These are phyloP conservation scores for Microcyclosporella mali DNA, from an alignment of 2,329 filamentous ascomycete genomes.

Conservation along the genomic window DNA sequence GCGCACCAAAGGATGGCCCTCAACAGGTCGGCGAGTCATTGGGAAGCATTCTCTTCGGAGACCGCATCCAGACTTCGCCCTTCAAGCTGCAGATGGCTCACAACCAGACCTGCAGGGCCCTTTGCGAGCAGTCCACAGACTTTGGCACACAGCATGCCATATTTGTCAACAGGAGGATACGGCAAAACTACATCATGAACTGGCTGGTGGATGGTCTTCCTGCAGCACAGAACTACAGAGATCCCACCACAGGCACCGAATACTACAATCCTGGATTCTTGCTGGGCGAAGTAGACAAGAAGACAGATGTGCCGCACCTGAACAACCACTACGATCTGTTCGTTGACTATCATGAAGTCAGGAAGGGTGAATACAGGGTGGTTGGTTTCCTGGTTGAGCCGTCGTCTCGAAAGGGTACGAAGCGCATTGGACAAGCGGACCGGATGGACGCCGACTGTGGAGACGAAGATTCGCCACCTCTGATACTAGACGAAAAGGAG, in stretches of 20 bases:
- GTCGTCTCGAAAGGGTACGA: slow-evolving; percentile 58
- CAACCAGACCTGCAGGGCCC: slow-evolving; percentile 79
- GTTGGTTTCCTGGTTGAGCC: slow-evolving; percentile 89
- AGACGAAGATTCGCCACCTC: slow-evolving; percentile 43
- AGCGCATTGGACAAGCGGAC: slow-evolving; percentile 46
- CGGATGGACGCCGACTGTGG: slow-evolving; percentile 54
- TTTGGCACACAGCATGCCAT: slow-evolving; percentile 60
- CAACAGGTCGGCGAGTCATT: slow-evolving; percentile 79
- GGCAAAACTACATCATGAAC: slow-evolving; percentile 83
- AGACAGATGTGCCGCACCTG: slow-evolving; percentile 49
- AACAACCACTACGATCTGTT: slow-evolving; percentile 96
- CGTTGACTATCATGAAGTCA: slow-evolving; percentile 84
- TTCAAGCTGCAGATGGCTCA: slow-evolving; percentile 80
- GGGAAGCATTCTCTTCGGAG: slow-evolving; percentile 94
- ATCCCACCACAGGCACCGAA: slow-evolving; percentile 66
- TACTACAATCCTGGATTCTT: slow-evolving; percentile 93
- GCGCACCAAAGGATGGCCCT: slow-evolving; percentile 68
- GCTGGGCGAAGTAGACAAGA: slow-evolving; percentile 53
- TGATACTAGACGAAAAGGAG: slow-evolving; percentile 60
- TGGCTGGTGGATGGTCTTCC: slow-evolving; percentile 94
- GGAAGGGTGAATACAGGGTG: slow-evolving; percentile 68
- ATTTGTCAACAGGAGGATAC: slow-evolving; percentile 79
- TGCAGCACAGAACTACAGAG: slow-evolving; percentile 74
- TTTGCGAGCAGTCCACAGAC: slow-evolving; percentile 61
- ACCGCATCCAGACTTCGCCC: slow-evolving; percentile 93